Percentiles rank a stretch among this genome's conserved stretches.
Conservation (phyloP, 2,329 filamentous ascomycete species). For the Neurospora sp. region DNA sequence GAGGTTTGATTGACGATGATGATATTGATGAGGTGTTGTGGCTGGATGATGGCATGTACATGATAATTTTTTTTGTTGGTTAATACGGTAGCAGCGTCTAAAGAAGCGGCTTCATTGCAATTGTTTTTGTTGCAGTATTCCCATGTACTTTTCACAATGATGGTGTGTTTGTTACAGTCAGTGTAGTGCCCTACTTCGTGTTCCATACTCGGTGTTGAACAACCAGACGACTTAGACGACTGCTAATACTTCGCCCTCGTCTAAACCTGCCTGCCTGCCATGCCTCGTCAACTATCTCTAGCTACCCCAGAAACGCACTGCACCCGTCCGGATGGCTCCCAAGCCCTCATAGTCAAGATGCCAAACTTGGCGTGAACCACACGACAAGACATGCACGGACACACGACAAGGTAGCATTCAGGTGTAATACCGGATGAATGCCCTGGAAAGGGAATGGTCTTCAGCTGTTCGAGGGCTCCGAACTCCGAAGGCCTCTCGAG, state of each 20-base stretch:
- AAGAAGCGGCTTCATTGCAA: not conserved
- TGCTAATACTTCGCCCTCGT: not conserved
- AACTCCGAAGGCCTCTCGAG: not conserved
- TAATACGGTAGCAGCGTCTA: not conserved
- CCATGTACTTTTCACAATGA: not conserved
- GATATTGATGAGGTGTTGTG: too few species aligned
- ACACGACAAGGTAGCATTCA: not conserved
- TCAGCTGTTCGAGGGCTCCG: not conserved
- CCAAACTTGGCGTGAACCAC: not conserved
- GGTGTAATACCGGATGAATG: not conserved
- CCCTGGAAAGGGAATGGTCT: not conserved
- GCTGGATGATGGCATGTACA: not conserved
- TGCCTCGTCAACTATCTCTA: too few species aligned
- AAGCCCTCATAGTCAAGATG: not conserved
- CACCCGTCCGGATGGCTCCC: too few species aligned
- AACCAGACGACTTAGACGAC: not conserved
- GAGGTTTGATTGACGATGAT: conserved; percentile 4
- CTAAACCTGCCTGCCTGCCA: not conserved
- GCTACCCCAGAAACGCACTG: too few species aligned
- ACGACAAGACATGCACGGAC: not conserved
- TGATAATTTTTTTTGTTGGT: not conserved
- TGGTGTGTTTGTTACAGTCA: not conserved
- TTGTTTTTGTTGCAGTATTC: not conserved
- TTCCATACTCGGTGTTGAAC: not conserved
- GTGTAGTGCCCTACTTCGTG: not conserved